Percentiles rank a stretch among this genome's conserved stretches.
phyloP scores from a whole-genome alignment of 345 rosid species.

The Citrus australasica region DNA sequence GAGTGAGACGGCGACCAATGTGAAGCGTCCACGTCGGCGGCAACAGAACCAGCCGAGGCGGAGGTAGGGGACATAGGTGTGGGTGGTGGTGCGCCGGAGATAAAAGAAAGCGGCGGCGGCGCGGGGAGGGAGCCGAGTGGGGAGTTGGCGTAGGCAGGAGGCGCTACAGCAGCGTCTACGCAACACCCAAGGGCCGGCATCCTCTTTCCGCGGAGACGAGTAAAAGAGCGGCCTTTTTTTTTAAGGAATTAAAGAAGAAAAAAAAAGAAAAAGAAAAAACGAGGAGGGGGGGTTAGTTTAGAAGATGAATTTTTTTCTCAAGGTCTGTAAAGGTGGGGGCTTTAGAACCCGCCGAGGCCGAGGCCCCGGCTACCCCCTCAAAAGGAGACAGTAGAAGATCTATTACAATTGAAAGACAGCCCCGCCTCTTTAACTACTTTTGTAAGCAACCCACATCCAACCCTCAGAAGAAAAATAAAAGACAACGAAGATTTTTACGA shows the following conservation, averaged over 20 bases:
- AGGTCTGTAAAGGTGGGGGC: constrained; percentile 73
- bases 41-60: not conserved
- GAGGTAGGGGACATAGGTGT: not conserved
- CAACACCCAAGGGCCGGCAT: constrained; percentile 88
- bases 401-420: constrained; percentile 31
- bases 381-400: constrained; percentile 67
- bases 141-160: constrained; percentile 50
- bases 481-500: constrained; percentile 8
- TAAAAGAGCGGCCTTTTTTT: not conserved
- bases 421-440: constrained; percentile 40
- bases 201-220: constrained; percentile 40
- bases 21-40: constrained; percentile 15
- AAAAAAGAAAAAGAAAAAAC: constrained; percentile 1
- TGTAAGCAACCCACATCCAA: constrained; percentile 37
- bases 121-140: constrained; percentile 49
- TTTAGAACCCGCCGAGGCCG: constrained; percentile 99
- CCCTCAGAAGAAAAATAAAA: constrained; percentile 30
- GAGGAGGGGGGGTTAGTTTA: constrained; percentile 13
- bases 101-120: constrained; percentile 27
- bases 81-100: not conserved
- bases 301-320: constrained; percentile 14
- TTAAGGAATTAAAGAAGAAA: not conserved
- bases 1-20: constrained; percentile 77
- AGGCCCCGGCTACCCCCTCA: constrained; percentile 99
- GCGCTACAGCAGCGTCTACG: constrained; percentile 69